Evolutionary conservation across 169 alveolate species (phyloP).

Genomic region (Plasmodium knowlesi): DNA sequence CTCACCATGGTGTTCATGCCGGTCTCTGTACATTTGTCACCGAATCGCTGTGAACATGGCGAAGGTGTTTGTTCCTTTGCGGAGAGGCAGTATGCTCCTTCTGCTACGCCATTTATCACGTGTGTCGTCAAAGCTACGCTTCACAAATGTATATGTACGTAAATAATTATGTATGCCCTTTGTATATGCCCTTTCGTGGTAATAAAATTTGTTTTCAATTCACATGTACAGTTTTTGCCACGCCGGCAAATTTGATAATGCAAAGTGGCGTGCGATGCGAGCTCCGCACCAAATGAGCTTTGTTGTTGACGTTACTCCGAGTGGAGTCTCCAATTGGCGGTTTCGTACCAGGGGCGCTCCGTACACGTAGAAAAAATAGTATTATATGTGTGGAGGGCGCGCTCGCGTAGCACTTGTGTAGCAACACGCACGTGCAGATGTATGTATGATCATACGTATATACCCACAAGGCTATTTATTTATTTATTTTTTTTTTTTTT

Average conservation of each 20-base stretch:
- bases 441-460: neutral
- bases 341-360: neutral
- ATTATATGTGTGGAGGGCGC: neutral
- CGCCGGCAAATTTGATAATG: neutral
- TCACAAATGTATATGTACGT: neutral
- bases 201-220: neutral
- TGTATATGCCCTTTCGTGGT: neutral
- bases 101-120: neutral
- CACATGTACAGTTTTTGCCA: neutral
- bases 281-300: neutral
- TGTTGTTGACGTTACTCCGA: neutral
- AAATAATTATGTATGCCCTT: neutral
- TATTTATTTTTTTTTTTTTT: neutral
- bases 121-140: neutral
- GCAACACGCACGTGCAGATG: neutral
- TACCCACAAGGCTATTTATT: neutral
- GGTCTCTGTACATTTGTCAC: neutral
- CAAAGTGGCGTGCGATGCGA: neutral
- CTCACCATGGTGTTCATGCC: slow-evolving; percentile 12
- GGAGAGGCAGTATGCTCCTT: neutral
- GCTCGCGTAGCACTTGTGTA: neutral
- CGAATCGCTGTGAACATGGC: neutral
- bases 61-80: neutral
- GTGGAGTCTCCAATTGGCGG: neutral
- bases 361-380: neutral